Evolutionary conservation across 768 basidiomycete species (phyloP), one percentile per base, ranked within the genome.

Genomic region (Kwoniella shandongensis): DNA sequence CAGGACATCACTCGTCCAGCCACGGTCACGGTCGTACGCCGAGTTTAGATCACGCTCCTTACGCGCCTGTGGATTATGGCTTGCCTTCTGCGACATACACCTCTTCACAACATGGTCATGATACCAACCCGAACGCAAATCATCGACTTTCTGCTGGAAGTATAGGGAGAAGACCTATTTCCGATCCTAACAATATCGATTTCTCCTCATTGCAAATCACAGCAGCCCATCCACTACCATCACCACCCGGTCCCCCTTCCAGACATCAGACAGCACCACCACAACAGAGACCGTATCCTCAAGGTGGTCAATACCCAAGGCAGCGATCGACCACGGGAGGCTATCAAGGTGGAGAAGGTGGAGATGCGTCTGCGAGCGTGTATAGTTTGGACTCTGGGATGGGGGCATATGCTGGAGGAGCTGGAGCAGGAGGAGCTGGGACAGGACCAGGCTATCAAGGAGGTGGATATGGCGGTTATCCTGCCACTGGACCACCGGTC

Each of bases 311-410:
- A 29, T 49, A 60, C 25, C 64, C 64, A 5, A 54, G 60, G 44
- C 65, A 56, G 27, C 49, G 59, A 27, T 45, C 53, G 11, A 41
- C 51, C 12, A 66, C 64, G 1, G 62, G 59, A 6, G 63, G 59
- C 23, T 68, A 68, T 44, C 44, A 54, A 2, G 52, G 32, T n/a
- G 51, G 22, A 20, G 56, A 61, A 4, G 60, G n/a, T n/a, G n/a
- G 49, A 27, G 68, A 70, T 25, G 68, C 54, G 1, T 48, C 71
- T 2, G 69, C 73, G 0, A 67, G 65, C 38, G 74, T 76, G 17
- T 74, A 74, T 35, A 70, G 71, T 46, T 44, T 77, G 57, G 70
- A 76, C 57, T 65, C 73, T 11, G 74, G 74, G 1, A 68, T 76
- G 57, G 64, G 73, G 2, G 69, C 74, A n/a, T 74, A 77, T 54